Evolutionary conservation across 768 basidiomycete genomes (phyloP), one percentile per base, ranked within the genome.

Genomic region (Lentinula sp.): DNA sequence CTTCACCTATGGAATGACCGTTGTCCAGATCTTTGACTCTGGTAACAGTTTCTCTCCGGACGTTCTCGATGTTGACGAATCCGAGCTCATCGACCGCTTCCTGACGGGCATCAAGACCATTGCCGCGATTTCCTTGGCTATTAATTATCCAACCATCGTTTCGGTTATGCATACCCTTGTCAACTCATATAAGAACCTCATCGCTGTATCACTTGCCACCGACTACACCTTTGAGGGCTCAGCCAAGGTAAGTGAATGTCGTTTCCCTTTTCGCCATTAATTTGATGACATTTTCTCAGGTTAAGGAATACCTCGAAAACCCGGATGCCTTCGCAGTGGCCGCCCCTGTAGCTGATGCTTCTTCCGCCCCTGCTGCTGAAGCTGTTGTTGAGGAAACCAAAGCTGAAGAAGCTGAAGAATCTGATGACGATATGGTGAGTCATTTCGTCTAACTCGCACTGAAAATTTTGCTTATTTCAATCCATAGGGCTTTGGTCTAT

Each of bases 1-100:
- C 65, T 97, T 98, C 89, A 98, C 96, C 48, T 99, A 97, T 81
- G 97, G 97, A 70, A 98, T 99, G 96, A 90, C 87, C 56, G 95
- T 99, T 66, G 85, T 95, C 57, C 95, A 98, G 79, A 95, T 99
- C 73, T 99, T 85, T 76, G 93, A 96, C 80, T 82, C 85, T 63
- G 97, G 97, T 70, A 96, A 95, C 72, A 80, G 87, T 64, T 99
- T 98, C 85, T 73, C 89, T 48, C 89, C 96, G 45, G 77, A 81
- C 3, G 93, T 99, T 63, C 89, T 99, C 66, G 97, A 99, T 73
- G 81, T 98, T 66, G 89, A 91, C 67, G 96, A 98, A 78, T 77
- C 86, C 64, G 91, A 93, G 71, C 89, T 99, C 66, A 76, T 99
- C 65, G 88, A 89, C 73, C 87, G 91, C 70, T 98, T 99, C 88